Evolutionary conservation across 78 protist genomes (phyloP).

Genomic region (Polysphondylium violaceum): DNA sequence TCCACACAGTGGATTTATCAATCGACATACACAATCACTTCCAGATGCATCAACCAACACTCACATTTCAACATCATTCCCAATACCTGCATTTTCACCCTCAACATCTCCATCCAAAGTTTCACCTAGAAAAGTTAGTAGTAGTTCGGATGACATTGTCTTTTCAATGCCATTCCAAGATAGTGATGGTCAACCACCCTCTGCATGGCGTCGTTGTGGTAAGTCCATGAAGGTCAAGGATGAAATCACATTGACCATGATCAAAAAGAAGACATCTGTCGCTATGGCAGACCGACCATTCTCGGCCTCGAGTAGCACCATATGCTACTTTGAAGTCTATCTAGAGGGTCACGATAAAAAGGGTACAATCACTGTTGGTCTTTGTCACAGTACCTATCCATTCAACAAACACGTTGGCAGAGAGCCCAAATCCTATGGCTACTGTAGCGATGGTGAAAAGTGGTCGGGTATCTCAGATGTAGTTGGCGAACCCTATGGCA

Average conservation of each 20-base stretch:
- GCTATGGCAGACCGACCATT: constrained; percentile 65
- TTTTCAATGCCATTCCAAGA: constrained; percentile 24
- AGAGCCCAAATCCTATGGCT: constrained; percentile 49
- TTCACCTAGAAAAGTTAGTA: neutral
- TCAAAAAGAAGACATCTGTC: constrained; percentile 52
- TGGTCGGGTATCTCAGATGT: constrained; percentile 14
- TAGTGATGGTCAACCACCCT: constrained; percentile 61
- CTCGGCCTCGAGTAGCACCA: neutral
- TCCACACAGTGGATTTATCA: neutral
- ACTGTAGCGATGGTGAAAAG: constrained; percentile 55
- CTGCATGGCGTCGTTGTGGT: constrained; percentile 62
- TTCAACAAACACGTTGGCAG: constrained; percentile 60
- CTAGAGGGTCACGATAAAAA: constrained; percentile 60
- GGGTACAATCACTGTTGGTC: constrained; percentile 50
- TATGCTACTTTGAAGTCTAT: constrained; percentile 64
- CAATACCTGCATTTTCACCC: constrained; percentile 20
- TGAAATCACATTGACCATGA: constrained; percentile 32
- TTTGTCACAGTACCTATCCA: constrained; percentile 40
- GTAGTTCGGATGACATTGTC: constrained; percentile 31
- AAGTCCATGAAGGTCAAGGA: constrained; percentile 40
- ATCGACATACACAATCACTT: constrained; percentile 24
- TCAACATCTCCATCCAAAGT: constrained; percentile 41
- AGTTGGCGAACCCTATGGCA: constrained; percentile 55
- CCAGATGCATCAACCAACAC: constrained; percentile 4
- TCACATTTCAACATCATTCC: neutral